Conservation (phyloP, 202 grass and related monocot genomes). For the Bolboschoenoplectus hybrid region DNA sequence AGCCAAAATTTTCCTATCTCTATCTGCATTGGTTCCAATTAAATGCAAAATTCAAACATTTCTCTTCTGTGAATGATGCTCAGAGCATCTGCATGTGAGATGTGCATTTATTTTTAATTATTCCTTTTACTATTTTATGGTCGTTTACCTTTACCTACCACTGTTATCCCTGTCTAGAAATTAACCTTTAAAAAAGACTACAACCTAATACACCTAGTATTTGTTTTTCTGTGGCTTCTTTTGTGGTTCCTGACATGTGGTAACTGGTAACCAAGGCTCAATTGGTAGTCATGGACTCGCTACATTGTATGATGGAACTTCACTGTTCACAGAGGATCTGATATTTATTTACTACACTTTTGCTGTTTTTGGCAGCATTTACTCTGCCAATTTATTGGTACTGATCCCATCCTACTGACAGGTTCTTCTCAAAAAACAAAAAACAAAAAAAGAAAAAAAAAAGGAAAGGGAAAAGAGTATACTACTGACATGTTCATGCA, state of each 20-base stretch:
- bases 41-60: not conserved
- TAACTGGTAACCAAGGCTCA: not conserved
- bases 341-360: not conserved
- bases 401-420: constrained; percentile 3
- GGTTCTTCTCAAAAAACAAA: not conserved
- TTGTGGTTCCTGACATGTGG: not conserved
- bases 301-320: not conserved
- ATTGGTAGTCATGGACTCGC: not conserved
- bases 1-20: not conserved
- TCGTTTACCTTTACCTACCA: not conserved
- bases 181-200: not conserved
- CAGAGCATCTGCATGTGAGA: not conserved
- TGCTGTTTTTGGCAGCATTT: constrained; percentile 26
- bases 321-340: not conserved
- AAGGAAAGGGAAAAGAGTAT: not conserved
- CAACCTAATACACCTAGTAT: not conserved
- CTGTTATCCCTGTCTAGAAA: not conserved
- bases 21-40: not conserved
- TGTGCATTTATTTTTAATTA: not conserved
- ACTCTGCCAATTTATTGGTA: constrained; percentile 28
- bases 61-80: not conserved
- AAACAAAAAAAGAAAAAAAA: not conserved
- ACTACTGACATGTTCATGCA: too few species aligned
- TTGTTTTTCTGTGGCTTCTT: not conserved
- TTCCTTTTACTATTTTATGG: constrained; percentile 26